Evolutionary conservation across 2,329 filamentous ascomycete species (phyloP).

Genomic region (Colletotrichum spinosum): DNA sequence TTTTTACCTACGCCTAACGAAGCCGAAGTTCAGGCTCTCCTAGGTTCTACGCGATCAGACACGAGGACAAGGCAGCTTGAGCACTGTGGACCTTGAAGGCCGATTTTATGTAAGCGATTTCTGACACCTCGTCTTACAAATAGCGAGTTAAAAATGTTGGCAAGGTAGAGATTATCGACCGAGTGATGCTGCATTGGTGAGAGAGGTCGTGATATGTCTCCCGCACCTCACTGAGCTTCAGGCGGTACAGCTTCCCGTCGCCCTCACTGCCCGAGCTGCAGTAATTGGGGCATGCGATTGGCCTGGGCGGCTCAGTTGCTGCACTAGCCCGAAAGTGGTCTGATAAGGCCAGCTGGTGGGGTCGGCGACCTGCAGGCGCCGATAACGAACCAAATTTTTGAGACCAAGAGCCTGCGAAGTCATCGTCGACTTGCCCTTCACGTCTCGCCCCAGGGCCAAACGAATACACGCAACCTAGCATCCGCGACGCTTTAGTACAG

Average conservation of each 20-base stretch:
- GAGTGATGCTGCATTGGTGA: no score
- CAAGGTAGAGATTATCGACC: no score
- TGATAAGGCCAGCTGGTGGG: constrained; percentile 29
- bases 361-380: constrained; percentile 19
- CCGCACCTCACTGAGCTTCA: constrained; percentile 20
- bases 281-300: constrained; percentile 34
- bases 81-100: no score
- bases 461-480: neutral
- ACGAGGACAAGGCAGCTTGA: no score
- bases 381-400: constrained; percentile 39
- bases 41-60: no score
- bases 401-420: constrained; percentile 35
- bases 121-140: no score
- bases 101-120: no score
- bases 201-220: neutral
- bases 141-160: no score
- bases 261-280: constrained; percentile 22
- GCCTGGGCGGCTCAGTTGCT: neutral
- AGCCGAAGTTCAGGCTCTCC: no score
- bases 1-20: no score
- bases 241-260: constrained; percentile 18
- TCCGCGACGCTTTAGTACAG: neutral
- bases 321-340: constrained; percentile 21
- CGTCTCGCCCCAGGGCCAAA: neutral
- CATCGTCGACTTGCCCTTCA: constrained; percentile 7